Conservation (phyloP, 106 monocot genomes). For the Dendrobium chrysotoxum region DNA sequence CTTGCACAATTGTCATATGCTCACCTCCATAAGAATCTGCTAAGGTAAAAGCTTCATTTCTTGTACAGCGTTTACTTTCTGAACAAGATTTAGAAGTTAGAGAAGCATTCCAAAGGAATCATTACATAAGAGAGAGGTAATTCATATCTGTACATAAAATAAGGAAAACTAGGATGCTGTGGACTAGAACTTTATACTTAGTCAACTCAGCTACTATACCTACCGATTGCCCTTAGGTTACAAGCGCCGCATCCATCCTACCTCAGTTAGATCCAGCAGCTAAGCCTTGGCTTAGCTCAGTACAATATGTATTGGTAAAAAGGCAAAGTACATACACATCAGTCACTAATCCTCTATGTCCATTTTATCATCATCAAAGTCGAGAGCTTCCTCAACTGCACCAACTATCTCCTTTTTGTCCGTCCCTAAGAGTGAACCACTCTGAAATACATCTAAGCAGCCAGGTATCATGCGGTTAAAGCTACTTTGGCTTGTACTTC, state of each 20-base stretch:
- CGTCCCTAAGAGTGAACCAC: conserved; percentile 29
- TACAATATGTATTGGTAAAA: not conserved
- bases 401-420: conserved; percentile 25
- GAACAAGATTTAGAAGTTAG: not conserved
- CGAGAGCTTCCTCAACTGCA: not conserved
- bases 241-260: not conserved
- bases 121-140: not conserved
- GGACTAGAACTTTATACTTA: not conserved
- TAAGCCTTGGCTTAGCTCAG: not conserved
- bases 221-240: not conserved
- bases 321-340: not conserved
- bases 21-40: not conserved
- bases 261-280: not conserved
- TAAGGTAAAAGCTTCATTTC: too few species aligned
- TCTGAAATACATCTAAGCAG: conserved; percentile 66
- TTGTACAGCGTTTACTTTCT: not conserved
- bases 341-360: not conserved
- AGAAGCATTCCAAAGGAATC: not conserved
- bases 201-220: not conserved
- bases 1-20: not conserved
- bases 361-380: conserved; percentile 5
- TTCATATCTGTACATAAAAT: conserved; percentile 4
- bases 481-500: conserved; percentile 30
- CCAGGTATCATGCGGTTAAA: conserved; percentile 48
- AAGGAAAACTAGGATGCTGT: not conserved